Evolutionary conservation across 352 stramenopile species (phyloP), one percentile per base, ranked within the genome.

Genomic region (Phytopythium helicoides): DNA sequence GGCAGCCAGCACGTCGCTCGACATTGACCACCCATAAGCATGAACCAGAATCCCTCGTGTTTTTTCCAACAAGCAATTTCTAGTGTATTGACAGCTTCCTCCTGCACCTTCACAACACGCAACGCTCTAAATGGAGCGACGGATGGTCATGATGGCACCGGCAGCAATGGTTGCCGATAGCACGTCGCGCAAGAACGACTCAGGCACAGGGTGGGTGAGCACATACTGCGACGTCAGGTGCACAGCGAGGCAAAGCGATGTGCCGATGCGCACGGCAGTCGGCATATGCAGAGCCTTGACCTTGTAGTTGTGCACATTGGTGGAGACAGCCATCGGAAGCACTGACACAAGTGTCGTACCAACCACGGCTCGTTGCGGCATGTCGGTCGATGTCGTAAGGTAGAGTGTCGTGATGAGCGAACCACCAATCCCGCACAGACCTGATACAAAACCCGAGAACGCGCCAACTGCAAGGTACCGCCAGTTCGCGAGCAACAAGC

Each of bases 401-500:
- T 66, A 70, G 15, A 58, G 62, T 18, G 58, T 66, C 57, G 61
- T 70, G 37, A 70, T 35, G n/a, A 70, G 64, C 37, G 52, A 52
- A 16, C 62, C 62, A 18, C 62, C 62, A 19, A 70, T 52, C 9
- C 62, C 57, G 28, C 56, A 66, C 14, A 70, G 51, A 1, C 62
- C 62, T 1, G 62, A 70, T 52, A 70, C 45, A 36, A 70, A 70
- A 19, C 62, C 62, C 11, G 62, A 52, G 36, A 66, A 21, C 4
- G 62, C 56, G 4, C 62, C 58, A 8, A 63, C 52, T 1, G 42
- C 34, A 2, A 59, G 15, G 41, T 70, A 70, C 39, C 40, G 47
- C 22, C 31, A 16, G 35, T 70, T 70, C 18, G 39, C 57, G 9
- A 26, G 40, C 8, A 44, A 18, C 34, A 70, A 62, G 11, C 11